phyloP scores from a whole-genome alignment of 1,284 basidiomycete species.

The Ganoderma lingzhi region DNA sequence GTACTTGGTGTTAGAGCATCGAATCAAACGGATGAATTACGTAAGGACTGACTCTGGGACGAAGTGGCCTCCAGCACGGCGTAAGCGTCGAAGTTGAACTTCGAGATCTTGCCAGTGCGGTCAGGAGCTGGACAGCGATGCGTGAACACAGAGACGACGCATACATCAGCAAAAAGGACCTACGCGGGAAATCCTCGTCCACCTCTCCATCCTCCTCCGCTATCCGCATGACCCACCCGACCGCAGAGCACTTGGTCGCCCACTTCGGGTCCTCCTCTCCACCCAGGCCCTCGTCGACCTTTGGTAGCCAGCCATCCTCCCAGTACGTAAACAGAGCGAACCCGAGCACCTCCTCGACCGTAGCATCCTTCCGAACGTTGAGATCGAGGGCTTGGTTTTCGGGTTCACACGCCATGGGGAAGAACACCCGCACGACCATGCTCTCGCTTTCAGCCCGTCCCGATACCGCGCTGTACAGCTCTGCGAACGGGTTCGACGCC shows the following conservation, averaged over 20 bases:
- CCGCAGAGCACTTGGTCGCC: conserved; percentile 69
- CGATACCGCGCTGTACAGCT: conserved; percentile 83
- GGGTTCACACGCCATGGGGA: conserved; percentile 82
- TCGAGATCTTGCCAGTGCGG: conserved; percentile 83
- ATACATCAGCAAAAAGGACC: conserved; percentile 35
- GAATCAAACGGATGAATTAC: not conserved
- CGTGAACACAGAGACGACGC: not conserved
- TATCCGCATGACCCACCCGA: conserved; percentile 95
- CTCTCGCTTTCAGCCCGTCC: conserved; percentile 73
- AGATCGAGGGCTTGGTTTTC: conserved; percentile 64
- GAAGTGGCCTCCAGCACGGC: conserved; percentile 83
- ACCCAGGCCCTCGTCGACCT: conserved; percentile 70
- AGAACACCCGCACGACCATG: conserved; percentile 83
- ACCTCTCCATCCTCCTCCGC: conserved; percentile 98
- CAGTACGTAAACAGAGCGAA: conserved; percentile 92
- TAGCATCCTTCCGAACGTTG: conserved; percentile 87
- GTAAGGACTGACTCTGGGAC: conserved; percentile 69
- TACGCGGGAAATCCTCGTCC: conserved; percentile 97
- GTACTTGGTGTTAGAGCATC: conserved; percentile 7
- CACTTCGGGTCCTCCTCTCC: conserved; percentile 71
- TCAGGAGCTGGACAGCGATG: conserved; percentile 77
- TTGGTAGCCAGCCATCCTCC: conserved; percentile 87
- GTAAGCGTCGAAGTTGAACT: conserved; percentile 93
- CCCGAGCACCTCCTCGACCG: conserved; percentile 95
- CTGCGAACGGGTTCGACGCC: conserved; percentile 81